phyloP scores from a whole-genome alignment of 2,329 filamentous ascomycete species.

The Dactylella cylindrospora region DNA sequence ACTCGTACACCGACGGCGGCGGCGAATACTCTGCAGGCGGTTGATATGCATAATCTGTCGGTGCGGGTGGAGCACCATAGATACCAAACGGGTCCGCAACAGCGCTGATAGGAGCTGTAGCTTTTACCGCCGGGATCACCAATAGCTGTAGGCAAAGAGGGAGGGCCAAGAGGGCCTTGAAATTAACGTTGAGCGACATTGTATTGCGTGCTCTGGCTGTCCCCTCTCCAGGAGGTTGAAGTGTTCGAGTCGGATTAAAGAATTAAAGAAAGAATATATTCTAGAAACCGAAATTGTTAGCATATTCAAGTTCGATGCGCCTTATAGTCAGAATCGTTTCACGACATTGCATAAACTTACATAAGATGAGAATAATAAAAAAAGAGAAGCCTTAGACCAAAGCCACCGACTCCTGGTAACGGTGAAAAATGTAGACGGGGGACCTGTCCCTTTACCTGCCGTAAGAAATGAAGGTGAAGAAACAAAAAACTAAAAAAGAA shows the following conservation, averaged over 20 bases:
- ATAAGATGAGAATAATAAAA: slow-evolving; percentile 1
- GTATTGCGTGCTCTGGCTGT: slow-evolving; percentile 12
- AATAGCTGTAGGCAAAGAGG: slow-evolving; percentile 32
- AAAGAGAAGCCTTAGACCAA: slow-evolving; percentile 10
- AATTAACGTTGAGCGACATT: slow-evolving; percentile 19
- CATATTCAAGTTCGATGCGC: too few relatives aligned
- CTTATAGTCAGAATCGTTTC: neutral
- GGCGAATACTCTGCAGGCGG: slow-evolving; percentile 11
- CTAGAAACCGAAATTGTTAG: neutral
- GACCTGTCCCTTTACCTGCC: slow-evolving; percentile 40
- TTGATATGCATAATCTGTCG: slow-evolving; percentile 20
- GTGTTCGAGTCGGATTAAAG: neutral
- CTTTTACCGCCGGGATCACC: slow-evolving; percentile 18
- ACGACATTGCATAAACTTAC: neutral
- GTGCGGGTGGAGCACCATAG: slow-evolving; percentile 9
- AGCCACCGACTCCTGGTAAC: slow-evolving; percentile 8
- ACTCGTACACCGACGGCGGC: too few relatives aligned
- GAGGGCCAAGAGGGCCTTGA: slow-evolving; percentile 31
- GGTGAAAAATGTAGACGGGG: slow-evolving; percentile 21
- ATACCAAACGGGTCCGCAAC: slow-evolving; percentile 8
- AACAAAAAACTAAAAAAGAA: neutral
- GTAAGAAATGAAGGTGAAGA: slow-evolving; percentile 16
- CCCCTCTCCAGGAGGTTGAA: slow-evolving; percentile 35
- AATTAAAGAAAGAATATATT: neutral
- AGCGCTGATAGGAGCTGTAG: slow-evolving; percentile 1